Conservation (phyloP, 2,329 filamentous ascomycete genomes). For the Cercospora brassicicola region DNA sequence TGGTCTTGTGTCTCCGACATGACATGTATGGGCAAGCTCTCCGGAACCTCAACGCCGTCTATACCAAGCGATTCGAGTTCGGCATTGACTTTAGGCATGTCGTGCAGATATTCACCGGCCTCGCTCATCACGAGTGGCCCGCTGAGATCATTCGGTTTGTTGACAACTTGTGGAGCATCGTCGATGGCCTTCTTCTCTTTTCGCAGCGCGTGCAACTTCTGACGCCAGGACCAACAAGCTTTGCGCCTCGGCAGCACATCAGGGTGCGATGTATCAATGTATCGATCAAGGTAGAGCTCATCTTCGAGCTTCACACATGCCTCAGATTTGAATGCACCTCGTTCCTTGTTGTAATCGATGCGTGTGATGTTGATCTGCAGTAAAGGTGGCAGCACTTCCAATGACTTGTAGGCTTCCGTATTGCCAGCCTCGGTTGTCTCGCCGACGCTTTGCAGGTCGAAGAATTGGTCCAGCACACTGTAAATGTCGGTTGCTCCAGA, state of each 20-base stretch:
- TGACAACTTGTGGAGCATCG: conserved; percentile 21
- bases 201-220: conserved; percentile 50
- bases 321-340: conserved; percentile 66
- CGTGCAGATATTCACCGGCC: conserved; percentile 47
- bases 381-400: conserved; percentile 67
- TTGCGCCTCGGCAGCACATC: conserved; percentile 64
- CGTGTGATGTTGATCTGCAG: conserved; percentile 88
- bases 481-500: conserved; percentile 68
- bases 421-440: conserved; percentile 55
- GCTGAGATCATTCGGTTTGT: conserved; percentile 24
- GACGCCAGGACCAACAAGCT: conserved; percentile 73
- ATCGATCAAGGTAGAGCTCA: conserved; percentile 82
- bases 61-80: conserved; percentile 36
- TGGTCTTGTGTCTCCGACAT: conserved; percentile 49
- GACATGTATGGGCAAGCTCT: conserved; percentile 45
- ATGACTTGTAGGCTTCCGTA: conserved; percentile 65
- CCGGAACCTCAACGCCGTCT: conserved; percentile 47
- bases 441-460: conserved; percentile 74
- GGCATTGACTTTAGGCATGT: conserved; percentile 44
- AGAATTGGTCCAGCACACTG: conserved; percentile 79
- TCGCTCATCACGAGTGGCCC: conserved; percentile 34
- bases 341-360: conserved; percentile 66
- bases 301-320: conserved; percentile 78
- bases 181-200: conserved; percentile 35
- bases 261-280: conserved; percentile 67